phyloP scores from a whole-genome alignment of 305 asterid genomes.

The Plantago rigida region DNA sequence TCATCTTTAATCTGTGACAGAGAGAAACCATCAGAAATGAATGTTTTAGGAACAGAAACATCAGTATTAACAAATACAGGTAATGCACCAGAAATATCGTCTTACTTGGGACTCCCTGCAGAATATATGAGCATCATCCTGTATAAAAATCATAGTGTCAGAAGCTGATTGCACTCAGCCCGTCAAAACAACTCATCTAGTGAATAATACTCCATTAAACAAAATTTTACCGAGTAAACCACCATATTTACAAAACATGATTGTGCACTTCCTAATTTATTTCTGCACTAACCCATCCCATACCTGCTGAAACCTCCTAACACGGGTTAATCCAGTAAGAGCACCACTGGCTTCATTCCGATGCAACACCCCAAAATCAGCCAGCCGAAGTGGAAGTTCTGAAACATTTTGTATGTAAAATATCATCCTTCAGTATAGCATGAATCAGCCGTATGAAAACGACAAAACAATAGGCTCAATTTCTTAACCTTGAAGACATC shows the following conservation, averaged over 20 bases:
- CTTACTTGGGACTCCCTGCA: slow-evolving; percentile 95
- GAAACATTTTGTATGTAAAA: slow-evolving; percentile 29
- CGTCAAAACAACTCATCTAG: background rate
- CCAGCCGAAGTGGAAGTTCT: slow-evolving; percentile 93
- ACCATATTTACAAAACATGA: too few relatives aligned
- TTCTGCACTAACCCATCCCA: background rate
- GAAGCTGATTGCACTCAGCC: slow-evolving; percentile 22
- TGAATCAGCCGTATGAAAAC: slow-evolving; percentile 12
- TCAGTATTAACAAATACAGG: background rate
- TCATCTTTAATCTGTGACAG: slow-evolving; percentile 77
- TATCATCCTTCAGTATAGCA: background rate
- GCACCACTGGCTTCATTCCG: slow-evolving; percentile 99
- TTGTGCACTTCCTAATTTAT: slow-evolving; percentile 3
- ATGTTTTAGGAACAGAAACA: slow-evolving; percentile 7
- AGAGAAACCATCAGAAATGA: slow-evolving; percentile 24
- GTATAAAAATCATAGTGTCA: slow-evolving; percentile 34
- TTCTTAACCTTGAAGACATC: slow-evolving; percentile 16
- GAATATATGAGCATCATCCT: slow-evolving; percentile 99
- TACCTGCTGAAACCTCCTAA: slow-evolving; percentile 98
- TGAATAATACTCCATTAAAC: too few relatives aligned
- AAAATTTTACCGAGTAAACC: background rate
- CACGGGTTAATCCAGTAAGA: slow-evolving; percentile 92
- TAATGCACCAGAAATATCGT: slow-evolving; percentile 19
- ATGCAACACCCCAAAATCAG: slow-evolving; percentile 93
- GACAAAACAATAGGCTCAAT: background rate